These are phyloP conservation scores for Kuraishia capsulata DNA, from an alignment of 805 yeast species.

Conservation along the genomic window DNA sequence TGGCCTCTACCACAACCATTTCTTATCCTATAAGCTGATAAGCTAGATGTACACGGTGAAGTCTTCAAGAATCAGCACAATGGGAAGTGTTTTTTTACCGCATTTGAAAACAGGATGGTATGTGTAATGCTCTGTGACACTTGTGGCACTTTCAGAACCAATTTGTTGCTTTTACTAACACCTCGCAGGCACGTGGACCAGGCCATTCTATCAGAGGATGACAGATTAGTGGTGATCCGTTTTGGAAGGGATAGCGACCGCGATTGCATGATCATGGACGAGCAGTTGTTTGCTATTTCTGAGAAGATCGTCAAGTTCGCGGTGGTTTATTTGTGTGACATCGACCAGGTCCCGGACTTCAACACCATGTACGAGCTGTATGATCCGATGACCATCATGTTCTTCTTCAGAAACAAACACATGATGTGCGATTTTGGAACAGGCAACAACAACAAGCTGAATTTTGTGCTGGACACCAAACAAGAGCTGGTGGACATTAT, in stretches of 20 bases:
- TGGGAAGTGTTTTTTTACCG: conserved; percentile 80
- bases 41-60: too few relatives aligned
- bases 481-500: conserved; percentile 89
- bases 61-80: conserved; percentile 12
- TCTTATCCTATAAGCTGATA: not conserved
- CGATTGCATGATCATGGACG: conserved; percentile 89
- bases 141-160: too few relatives aligned
- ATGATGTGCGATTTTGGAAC: conserved; percentile 99
- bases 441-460: conserved; percentile 92
- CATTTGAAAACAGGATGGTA: conserved; percentile 71
- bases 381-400: conserved; percentile 91
- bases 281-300: conserved; percentile 65
- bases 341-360: conserved; percentile 83
- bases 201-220: conserved; percentile 87
- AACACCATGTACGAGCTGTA: conserved; percentile 82
- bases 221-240: conserved; percentile 75
- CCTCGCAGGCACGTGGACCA: conserved; percentile 86
- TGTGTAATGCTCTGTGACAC: conserved; percentile 4
- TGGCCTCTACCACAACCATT: not conserved
- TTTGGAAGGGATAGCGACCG: conserved; percentile 76
- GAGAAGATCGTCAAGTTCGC: conserved; percentile 86
- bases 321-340: conserved; percentile 80
- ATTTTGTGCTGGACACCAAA: conserved; percentile 66
- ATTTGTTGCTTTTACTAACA: too few relatives aligned
- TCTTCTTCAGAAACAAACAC: conserved; percentile 85